Base-by-base conservation (phyloP, 148 eudicot species). In the Suaeda aralocaspica region DNA sequence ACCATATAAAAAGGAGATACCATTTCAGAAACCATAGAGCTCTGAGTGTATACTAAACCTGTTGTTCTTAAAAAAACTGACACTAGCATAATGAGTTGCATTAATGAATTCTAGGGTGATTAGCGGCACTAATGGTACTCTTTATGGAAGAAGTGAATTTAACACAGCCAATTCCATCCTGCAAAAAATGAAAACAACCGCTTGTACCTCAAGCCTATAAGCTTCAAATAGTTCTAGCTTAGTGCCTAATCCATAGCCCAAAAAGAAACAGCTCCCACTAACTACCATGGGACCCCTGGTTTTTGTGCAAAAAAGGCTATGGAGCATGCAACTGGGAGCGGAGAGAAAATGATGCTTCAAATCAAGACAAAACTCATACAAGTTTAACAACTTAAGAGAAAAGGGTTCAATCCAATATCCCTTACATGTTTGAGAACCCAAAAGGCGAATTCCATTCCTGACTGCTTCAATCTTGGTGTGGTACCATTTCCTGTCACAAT, bases 401-500 rank as follows among this genome's bases (percentile, higher is more conserved):
- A 36, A 49, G 21, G 33, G 29, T 22, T 59, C 50, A 30, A 46
- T 42, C 18, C 57, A 26, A 68, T 59, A 36, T 68, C 50, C 58
- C 95, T 84, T 85, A 93, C 96, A 89, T 93, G 98, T 78, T 93
- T 93, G 68, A 93, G 92, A 71, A 89, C 98, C 98, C 98, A 93
- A 41, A 93, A 95, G 59, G 95, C 88, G 73, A 90, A 93, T 78
- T 93, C 98, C 98, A 93, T 93, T 70, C 98, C 98, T 69, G 86
- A 66, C 80, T 89, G 98, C 88, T 87, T 93, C 81, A 93, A 80
- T 82, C 88, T 85, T 82, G 96, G 84, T 61, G 96, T 87, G 61
- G 92, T 89, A 82, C 81, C 90, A 81, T 26, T 82, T 83, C 98
- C 98, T 92, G 70, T 75, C 72, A 80, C 11, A 73, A 42, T 21